phyloP scores from a whole-genome alignment of 495 filamentous ascomycete species.

The Chaetomidium leptoderma region DNA sequence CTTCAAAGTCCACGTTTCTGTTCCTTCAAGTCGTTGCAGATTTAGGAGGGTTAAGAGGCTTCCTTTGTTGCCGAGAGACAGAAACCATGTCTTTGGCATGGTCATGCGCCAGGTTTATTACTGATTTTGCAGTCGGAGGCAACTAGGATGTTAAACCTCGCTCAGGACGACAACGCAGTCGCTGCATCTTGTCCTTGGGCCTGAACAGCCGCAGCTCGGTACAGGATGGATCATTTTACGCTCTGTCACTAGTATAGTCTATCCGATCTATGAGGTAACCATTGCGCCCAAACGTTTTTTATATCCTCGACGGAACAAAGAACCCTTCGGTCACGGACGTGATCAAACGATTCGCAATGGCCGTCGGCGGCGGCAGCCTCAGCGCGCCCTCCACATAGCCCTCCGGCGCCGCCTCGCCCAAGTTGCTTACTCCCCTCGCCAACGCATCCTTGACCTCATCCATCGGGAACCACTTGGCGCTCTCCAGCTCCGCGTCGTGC shows the following conservation, averaged over 20 bases:
- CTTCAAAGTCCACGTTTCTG: too few species aligned
- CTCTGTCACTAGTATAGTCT: neutral
- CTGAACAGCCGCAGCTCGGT: too few species aligned
- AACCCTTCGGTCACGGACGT: constrained; percentile 44
- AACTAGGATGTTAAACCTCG: too few species aligned
- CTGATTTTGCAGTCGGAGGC: too few species aligned
- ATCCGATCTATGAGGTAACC: neutral
- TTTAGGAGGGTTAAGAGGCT: too few species aligned
- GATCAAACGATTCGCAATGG: constrained; percentile 74
- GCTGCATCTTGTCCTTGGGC: too few species aligned
- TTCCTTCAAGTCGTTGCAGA: too few species aligned
- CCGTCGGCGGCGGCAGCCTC: constrained; percentile 68
- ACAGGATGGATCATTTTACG: too few species aligned
- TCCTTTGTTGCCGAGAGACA: too few species aligned
- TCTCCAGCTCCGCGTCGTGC: constrained; percentile 85
- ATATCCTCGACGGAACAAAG: constrained; percentile 41
- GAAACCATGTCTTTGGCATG: too few species aligned
- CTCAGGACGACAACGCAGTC: too few species aligned
- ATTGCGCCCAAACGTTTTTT: neutral
- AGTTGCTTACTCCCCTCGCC: constrained; percentile 53
- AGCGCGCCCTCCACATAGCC: constrained; percentile 70
- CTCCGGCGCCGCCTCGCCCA: constrained; percentile 57
- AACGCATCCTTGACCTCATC: constrained; percentile 66
- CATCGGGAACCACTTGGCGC: constrained; percentile 79
- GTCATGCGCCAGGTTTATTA: too few species aligned